Base-by-base conservation (phyloP, 306 rosid genomes). In the Rosa lucieae region DNA sequence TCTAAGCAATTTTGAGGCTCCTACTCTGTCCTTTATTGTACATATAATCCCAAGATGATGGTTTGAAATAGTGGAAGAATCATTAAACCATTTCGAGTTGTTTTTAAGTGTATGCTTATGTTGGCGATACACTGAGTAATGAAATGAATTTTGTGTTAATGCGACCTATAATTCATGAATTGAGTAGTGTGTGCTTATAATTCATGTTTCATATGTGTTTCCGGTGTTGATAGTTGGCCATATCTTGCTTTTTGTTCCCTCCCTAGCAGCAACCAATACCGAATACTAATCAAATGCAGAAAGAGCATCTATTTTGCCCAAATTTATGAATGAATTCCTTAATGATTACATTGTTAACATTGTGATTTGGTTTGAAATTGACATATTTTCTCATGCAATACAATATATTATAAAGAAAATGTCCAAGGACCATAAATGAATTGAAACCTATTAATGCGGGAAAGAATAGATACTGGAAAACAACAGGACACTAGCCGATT, bases 361-460 rank as follows among this genome's bases (percentile, higher is more conserved):
- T 62, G 21, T 72, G 58, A 6, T 55, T 29, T 59, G 44, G 48
- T 70, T 14, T 44, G 73, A 42, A 46, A 62, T 40, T 71, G 58
- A 77, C 44, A 15, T 72, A 49, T 48, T 68, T 72, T 59, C 79
- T 80, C 59, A 48, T 21, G 61, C 46, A 65, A 42, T 67, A 10
- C 70, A 44, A 44, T 80, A 52, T 80, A 46, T 80, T 67, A 37
- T 66, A 85, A 67, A 67, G 86, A 85, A 72, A 85, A 72, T 77
- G 73, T 79, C 88, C 88, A 5, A 59, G 75, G 56, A 75, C 82
- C 2, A n/a, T 82, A 72, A 82, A 77, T 53, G 26, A 85, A 67
- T 55, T 85, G 84, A 85, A 85, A 84, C 86, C 82, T 59, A 85
- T 85, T 11, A 85, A 82, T 69, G 88, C 84, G 11, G 88, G 88